Percentiles rank a stretch among this genome's conserved stretches.
These are phyloP conservation scores for Coemansia pectinata DNA, from an alignment of 192 early-diverging fungal species.

Conservation along the genomic window DNA sequence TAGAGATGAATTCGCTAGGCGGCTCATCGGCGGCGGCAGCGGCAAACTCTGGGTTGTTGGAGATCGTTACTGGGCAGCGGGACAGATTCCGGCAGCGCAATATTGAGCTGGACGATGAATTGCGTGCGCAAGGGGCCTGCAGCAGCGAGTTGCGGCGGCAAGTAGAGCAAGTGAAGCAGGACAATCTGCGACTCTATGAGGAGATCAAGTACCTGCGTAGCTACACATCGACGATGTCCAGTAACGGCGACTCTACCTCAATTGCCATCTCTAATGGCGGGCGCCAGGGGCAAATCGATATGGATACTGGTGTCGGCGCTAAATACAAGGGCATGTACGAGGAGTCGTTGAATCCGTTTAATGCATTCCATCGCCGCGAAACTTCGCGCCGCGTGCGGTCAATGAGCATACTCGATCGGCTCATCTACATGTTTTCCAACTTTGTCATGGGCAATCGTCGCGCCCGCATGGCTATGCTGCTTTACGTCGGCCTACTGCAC, in stretches of 20 bases:
- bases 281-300: slow-evolving; percentile 13
- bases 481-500: slow-evolving; percentile 63
- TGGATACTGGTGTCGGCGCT: slow-evolving; percentile 52
- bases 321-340: slow-evolving; percentile 85
- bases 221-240: slow-evolving; percentile 50
- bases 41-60: slow-evolving; percentile 54
- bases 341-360: slow-evolving; percentile 86
- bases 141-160: slow-evolving; percentile 65
- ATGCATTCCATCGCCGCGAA: slow-evolving; percentile 78
- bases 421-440: slow-evolving; percentile 52
- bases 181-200: slow-evolving; percentile 91
- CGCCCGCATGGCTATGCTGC: slow-evolving; percentile 21
- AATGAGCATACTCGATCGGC: slow-evolving; percentile 76
- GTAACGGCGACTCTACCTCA: not conserved
- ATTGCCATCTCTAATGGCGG: slow-evolving; percentile 30
- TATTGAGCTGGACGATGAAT: slow-evolving; percentile 77
- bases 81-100: slow-evolving; percentile 88
- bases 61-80: slow-evolving; percentile 85
- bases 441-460: slow-evolving; percentile 38
- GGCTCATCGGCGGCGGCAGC: not conserved
- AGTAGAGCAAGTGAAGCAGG: slow-evolving; percentile 67
- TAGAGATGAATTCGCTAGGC: slow-evolving; percentile 7
- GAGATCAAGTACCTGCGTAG: slow-evolving; percentile 84
- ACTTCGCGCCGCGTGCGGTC: slow-evolving; percentile 66
- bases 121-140: slow-evolving; percentile 51